phyloP scores from a whole-genome alignment of 495 filamentous ascomycete genomes.

The Penicillium cosmopolitanum region DNA sequence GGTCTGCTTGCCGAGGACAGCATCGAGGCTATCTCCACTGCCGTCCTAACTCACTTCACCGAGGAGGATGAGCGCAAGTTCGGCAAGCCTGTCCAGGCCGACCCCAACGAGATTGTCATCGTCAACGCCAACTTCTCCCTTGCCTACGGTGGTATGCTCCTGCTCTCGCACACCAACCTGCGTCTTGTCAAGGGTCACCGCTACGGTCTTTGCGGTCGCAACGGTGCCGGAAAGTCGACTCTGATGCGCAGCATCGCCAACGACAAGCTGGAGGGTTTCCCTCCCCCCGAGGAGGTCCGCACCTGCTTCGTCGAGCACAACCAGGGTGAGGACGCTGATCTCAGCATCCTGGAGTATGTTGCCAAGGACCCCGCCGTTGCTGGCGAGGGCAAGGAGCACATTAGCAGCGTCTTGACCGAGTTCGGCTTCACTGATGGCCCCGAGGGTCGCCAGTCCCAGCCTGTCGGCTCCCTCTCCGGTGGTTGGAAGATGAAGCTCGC shows the following conservation, averaged over 20 bases:
- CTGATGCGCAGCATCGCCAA: slow-evolving; percentile 95
- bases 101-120: slow-evolving; percentile 88
- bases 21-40: slow-evolving; percentile 62
- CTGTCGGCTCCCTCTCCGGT: slow-evolving; percentile 93
- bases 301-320: slow-evolving; percentile 99
- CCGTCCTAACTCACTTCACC: slow-evolving; percentile 70
- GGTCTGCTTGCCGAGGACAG: slow-evolving; percentile 64
- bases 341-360: slow-evolving; percentile 92
- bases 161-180: slow-evolving; percentile 95
- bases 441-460: slow-evolving; percentile 82
- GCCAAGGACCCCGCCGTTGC: slow-evolving; percentile 80
- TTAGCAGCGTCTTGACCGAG: slow-evolving; percentile 80
- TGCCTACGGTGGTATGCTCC: slow-evolving; percentile 96
- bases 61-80: slow-evolving; percentile 85
- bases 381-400: slow-evolving; percentile 73
- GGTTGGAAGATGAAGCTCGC: slow-evolving; percentile 99
- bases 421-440: slow-evolving; percentile 93
- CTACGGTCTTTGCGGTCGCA: slow-evolving; percentile 95
- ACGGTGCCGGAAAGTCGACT: slow-evolving; percentile 97
- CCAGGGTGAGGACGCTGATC: slow-evolving; percentile 93
- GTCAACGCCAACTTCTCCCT: slow-evolving; percentile 98
- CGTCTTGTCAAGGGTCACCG: slow-evolving; percentile 93
- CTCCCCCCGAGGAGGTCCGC: slow-evolving; percentile 82
- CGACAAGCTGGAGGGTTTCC: slow-evolving; percentile 97
- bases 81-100: slow-evolving; percentile 80